A percentile compares a stretch with the other conserved stretches of the same genome.
Conservation (phyloP, 1,284 basidiomycete species). For the Wolfiporia cocos region DNA sequence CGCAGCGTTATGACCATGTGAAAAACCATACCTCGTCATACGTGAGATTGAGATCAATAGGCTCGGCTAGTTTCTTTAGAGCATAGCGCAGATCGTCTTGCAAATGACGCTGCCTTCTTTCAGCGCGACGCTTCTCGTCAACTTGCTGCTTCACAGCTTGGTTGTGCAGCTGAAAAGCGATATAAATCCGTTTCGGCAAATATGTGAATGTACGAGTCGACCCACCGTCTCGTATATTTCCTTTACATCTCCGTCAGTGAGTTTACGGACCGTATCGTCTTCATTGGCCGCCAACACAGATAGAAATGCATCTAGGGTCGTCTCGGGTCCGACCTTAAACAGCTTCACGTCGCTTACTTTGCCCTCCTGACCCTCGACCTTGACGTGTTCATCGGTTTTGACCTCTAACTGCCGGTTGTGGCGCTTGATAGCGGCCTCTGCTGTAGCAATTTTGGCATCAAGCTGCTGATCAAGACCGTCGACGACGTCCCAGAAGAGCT, state of each 20-base stretch:
- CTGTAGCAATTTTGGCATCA: constrained; percentile 65
- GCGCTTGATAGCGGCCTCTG: constrained; percentile 55
- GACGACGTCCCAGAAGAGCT: constrained; percentile 93
- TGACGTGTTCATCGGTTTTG: constrained; percentile 16
- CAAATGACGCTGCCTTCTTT: constrained; percentile 79
- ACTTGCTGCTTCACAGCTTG: constrained; percentile 67
- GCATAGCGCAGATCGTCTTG: constrained; percentile 97
- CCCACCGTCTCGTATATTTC: constrained; percentile 67
- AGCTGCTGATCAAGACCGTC: constrained; percentile 84
- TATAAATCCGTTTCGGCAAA: constrained; percentile 7
- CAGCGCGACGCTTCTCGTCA: constrained; percentile 76
- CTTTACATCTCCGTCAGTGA: constrained; percentile 49
- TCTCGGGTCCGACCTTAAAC: constrained; percentile 51
- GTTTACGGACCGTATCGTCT: constrained; percentile 39
- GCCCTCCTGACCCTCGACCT: constrained; percentile 25
- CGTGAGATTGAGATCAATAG: constrained; percentile 64
- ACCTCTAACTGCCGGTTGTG: constrained; percentile 30
- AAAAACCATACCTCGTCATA: constrained; percentile 70
- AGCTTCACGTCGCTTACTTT: constrained; percentile 25
- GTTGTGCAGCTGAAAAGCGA: constrained; percentile 53
- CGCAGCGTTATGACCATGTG: not conserved
- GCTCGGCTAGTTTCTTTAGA: constrained; percentile 81
- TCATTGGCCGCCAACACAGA: constrained; percentile 49
- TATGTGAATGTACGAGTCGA: constrained; percentile 1
- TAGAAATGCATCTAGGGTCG: constrained; percentile 54